Evolutionary conservation across 768 basidiomycete species (phyloP).

Genomic region (Russula dissimulans): DNA sequence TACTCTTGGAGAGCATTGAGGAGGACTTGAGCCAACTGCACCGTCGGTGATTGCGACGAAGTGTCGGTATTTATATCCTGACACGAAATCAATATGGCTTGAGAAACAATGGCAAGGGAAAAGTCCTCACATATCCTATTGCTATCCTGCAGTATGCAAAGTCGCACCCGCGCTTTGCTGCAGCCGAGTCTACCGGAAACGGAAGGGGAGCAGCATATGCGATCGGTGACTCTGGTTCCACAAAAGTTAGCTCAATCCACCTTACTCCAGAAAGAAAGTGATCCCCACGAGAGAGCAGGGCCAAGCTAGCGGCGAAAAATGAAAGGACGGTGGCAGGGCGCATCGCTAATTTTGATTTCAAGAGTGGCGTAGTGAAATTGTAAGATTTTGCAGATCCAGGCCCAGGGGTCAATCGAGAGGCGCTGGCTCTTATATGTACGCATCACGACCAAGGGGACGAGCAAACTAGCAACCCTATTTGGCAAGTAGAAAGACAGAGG

Average conservation of each 20-base stretch:
- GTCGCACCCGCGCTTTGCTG: background rate
- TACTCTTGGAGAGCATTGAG: background rate
- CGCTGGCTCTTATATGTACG: background rate
- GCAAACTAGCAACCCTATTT: background rate
- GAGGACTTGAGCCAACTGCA: background rate
- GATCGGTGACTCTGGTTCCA: background rate
- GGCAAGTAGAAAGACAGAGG: conserved; percentile 1
- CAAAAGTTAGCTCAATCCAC: background rate
- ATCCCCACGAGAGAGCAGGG: background rate
- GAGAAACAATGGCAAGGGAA: background rate
- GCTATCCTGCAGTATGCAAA: background rate
- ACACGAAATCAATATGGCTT: background rate
- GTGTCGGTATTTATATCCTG: background rate
- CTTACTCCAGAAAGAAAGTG: too few species aligned
- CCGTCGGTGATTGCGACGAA: background rate
- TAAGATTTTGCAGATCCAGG: too few species aligned
- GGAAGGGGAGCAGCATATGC: background rate
- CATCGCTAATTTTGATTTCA: background rate
- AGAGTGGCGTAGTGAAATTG: background rate
- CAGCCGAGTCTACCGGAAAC: background rate
- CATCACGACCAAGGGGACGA: background rate
- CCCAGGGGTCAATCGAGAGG: background rate
- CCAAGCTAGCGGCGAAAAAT: too few species aligned
- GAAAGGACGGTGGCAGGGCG: background rate
- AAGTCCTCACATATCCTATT: background rate